A percentile compares a stretch with the other conserved stretches of the same genome.
phyloP scores from a whole-genome alignment of 2,329 filamentous ascomycete genomes.

The Monosporascus sp. region DNA sequence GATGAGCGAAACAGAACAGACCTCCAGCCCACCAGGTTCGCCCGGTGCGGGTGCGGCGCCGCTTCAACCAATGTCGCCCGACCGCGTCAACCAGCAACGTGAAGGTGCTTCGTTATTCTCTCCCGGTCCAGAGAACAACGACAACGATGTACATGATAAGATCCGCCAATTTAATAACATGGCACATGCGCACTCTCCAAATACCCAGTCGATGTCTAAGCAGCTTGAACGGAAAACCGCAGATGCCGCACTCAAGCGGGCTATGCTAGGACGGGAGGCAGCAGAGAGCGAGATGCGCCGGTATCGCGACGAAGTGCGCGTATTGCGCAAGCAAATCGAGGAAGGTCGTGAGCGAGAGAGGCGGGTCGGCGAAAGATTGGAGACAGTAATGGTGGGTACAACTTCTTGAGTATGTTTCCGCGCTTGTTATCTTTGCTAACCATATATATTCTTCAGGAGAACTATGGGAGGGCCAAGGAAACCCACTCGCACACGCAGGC shows the following conservation, averaged over 20 bases:
- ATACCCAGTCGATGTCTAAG: constrained; percentile 37
- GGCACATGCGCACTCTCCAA: constrained; percentile 10
- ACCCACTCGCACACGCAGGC: constrained; percentile 62
- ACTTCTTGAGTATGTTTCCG: background rate
- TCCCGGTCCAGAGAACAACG: constrained; percentile 17
- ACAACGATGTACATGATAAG: constrained; percentile 30
- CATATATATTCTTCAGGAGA: constrained; percentile 46
- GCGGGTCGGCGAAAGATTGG: constrained; percentile 61
- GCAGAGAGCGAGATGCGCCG: constrained; percentile 64
- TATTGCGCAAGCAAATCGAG: constrained; percentile 54
- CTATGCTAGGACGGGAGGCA: constrained; percentile 65
- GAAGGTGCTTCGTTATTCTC: constrained; percentile 11
- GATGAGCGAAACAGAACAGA: constrained; percentile 20
- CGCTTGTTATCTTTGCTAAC: constrained; percentile 3
- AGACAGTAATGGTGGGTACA: constrained; percentile 61
- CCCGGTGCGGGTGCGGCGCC: constrained; percentile 18
- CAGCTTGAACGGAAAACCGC: constrained; percentile 60
- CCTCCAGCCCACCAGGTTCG: constrained; percentile 16
- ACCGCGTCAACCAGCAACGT: constrained; percentile 26
- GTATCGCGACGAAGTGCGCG: constrained; percentile 55
- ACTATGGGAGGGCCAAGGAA: constrained; percentile 65
- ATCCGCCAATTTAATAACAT: constrained; percentile 30
- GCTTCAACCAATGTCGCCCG: constrained; percentile 24
- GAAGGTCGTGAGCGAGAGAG: constrained; percentile 63
- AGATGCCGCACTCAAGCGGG: constrained; percentile 61